phyloP scores from a whole-genome alignment of 129 eudicot genomes.

The Arctium lappa region DNA sequence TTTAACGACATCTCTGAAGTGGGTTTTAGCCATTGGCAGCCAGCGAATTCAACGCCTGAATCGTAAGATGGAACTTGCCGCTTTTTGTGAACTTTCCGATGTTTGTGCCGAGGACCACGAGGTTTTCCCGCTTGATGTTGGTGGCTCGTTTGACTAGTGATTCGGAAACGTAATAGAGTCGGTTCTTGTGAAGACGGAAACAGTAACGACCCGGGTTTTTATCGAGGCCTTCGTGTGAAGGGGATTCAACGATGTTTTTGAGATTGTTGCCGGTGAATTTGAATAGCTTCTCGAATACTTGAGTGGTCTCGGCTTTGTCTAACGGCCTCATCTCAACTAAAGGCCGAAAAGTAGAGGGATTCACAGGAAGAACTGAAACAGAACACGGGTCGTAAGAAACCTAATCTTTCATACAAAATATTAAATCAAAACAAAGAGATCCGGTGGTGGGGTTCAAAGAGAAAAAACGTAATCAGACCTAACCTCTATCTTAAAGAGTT shows the following conservation, averaged over 20 bases:
- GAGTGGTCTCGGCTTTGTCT: conserved; percentile 84
- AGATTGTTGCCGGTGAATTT: conserved; percentile 92
- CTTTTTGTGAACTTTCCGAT: conserved; percentile 83
- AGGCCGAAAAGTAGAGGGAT: not conserved
- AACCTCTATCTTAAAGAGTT: too few species aligned
- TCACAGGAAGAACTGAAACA: not conserved
- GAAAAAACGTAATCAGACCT: too few species aligned
- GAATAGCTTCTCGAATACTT: conserved; percentile 84
- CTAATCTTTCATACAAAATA: not conserved
- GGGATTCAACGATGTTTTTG: conserved; percentile 77
- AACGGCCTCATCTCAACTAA: conserved; percentile 67
- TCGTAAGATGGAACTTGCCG: conserved; percentile 74
- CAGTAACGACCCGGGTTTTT: conserved; percentile 67
- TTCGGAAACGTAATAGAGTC: conserved; percentile 81
- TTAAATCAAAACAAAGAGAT: not conserved
- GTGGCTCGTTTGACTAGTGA: conserved; percentile 90
- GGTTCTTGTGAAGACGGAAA: conserved; percentile 81
- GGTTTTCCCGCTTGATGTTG: conserved; percentile 79
- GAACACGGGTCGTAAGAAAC: not conserved
- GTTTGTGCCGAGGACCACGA: conserved; percentile 66
- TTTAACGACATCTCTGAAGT: conserved; percentile 88
- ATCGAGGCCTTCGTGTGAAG: conserved; percentile 87
- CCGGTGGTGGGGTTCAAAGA: not conserved
- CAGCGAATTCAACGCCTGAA: conserved; percentile 59
- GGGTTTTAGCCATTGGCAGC: conserved; percentile 96